Evolutionary conservation across 2,329 filamentous ascomycete genomes (phyloP).

Genomic region (Davidsoniella neocaledoniae): DNA sequence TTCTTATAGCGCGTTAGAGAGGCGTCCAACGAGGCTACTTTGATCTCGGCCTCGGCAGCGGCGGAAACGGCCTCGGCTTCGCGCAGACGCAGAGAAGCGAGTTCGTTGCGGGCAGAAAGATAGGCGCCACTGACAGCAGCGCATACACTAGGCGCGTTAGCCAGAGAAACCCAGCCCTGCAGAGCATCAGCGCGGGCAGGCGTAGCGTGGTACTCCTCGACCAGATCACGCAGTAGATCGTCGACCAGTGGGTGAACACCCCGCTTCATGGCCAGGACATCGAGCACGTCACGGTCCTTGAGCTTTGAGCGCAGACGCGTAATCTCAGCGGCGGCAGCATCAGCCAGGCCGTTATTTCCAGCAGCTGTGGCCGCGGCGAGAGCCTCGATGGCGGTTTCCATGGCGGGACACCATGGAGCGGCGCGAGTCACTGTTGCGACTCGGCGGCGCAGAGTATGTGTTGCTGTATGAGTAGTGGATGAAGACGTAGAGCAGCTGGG

Average conservation of each 20-base stretch:
- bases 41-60: neutral
- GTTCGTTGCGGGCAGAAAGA: neutral
- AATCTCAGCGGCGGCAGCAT: neutral
- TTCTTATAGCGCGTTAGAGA: neutral
- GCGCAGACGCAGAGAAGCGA: neutral
- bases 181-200: neutral
- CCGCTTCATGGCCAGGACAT: conserved; percentile 6
- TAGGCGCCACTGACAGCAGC: conserved; percentile 1
- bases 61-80: neutral
- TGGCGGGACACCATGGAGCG: conserved; percentile 11
- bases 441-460: conserved; percentile 1
- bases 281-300: conserved; percentile 9
- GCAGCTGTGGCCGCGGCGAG: conserved; percentile 5
- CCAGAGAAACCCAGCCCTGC: conserved; percentile 7
- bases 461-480: conserved; percentile 11
- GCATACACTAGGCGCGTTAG: conserved; percentile 8
- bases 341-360: conserved; percentile 6
- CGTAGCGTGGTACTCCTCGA: conserved; percentile 4
- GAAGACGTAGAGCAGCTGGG: conserved; percentile 8
- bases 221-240: neutral
- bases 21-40: neutral
- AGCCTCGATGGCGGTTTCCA: conserved; percentile 10
- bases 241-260: conserved; percentile 9
- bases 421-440: neutral
- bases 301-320: conserved; percentile 2